Evolutionary conservation across 495 filamentous ascomycete species (phyloP).

Genomic region (Massariosphaeria phaeospora): DNA sequence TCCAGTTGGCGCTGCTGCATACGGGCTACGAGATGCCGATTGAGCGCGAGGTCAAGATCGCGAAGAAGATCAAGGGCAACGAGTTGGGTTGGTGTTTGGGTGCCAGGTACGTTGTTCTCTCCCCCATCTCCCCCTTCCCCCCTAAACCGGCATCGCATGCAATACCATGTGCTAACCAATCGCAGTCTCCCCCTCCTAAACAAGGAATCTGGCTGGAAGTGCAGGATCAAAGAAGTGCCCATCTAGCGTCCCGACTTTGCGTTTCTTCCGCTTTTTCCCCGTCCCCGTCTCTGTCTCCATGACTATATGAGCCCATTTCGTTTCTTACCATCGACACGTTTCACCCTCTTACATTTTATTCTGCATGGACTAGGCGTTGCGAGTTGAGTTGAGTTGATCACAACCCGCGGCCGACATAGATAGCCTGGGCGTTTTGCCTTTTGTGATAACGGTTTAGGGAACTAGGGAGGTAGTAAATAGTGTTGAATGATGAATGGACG

Average conservation of each 20-base stretch:
- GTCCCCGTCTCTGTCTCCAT: background rate
- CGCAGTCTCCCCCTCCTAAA: slow-evolving; percentile 66
- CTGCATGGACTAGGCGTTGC: slow-evolving; percentile 17
- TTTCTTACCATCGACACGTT: background rate
- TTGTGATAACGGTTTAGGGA: too few species aligned
- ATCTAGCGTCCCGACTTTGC: background rate
- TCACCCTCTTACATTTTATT: background rate
- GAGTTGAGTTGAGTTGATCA: too few species aligned
- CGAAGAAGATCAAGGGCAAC: slow-evolving; percentile 96
- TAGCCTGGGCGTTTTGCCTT: too few species aligned
- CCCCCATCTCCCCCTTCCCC: background rate
- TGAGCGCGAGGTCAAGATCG: slow-evolving; percentile 90
- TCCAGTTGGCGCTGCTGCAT: slow-evolving; percentile 86
- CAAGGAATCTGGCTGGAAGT: slow-evolving; percentile 71
- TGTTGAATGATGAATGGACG: too few species aligned
- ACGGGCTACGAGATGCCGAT: slow-evolving; percentile 98
- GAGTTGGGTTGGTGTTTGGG: slow-evolving; percentile 98
- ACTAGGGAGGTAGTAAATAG: too few species aligned
- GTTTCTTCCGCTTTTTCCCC: background rate
- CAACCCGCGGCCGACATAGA: too few species aligned
- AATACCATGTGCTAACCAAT: slow-evolving; percentile 1
- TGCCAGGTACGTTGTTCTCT: slow-evolving; percentile 64
- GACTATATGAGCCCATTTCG: too few species aligned
- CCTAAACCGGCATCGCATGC: too few species aligned
- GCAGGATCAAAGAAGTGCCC: slow-evolving; percentile 60